Evolutionary conservation across 495 filamentous ascomycete species (phyloP).

Genomic region (Viridothelium virens): DNA sequence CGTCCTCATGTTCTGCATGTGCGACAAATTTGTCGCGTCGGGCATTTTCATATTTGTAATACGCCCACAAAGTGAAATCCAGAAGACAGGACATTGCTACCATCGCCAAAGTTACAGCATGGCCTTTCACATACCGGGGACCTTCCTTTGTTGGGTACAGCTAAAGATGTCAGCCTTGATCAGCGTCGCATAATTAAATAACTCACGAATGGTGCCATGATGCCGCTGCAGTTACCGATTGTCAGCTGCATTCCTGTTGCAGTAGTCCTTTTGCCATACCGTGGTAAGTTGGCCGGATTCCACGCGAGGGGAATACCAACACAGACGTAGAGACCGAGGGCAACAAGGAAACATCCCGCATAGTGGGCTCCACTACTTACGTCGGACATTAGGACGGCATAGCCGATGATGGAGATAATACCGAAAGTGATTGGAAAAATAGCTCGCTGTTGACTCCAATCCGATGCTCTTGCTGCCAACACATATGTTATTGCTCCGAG

Average conservation of each 20-base stretch:
- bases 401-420: slow-evolving; percentile 56
- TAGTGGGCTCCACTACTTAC: slow-evolving; percentile 57
- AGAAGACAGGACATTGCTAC: slow-evolving; percentile 40
- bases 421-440: slow-evolving; percentile 53
- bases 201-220: slow-evolving; percentile 60
- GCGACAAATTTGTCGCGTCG: background rate
- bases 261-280: slow-evolving; percentile 65
- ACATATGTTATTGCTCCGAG: slow-evolving; percentile 62
- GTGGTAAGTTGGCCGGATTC: slow-evolving; percentile 51
- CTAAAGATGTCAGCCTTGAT: slow-evolving; percentile 14
- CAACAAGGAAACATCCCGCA: slow-evolving; percentile 61
- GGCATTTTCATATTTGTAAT: slow-evolving; percentile 4
- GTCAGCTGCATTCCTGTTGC: slow-evolving; percentile 64
- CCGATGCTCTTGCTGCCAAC: slow-evolving; percentile 51
- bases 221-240: slow-evolving; percentile 58
- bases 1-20: background rate
- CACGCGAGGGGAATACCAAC: slow-evolving; percentile 66
- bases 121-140: slow-evolving; percentile 46
- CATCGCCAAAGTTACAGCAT: slow-evolving; percentile 48
- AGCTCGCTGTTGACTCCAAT: slow-evolving; percentile 53
- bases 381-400: slow-evolving; percentile 56
- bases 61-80: background rate
- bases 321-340: slow-evolving; percentile 60
- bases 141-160: slow-evolving; percentile 37
- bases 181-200: background rate